phyloP scores from a whole-genome alignment of 208 protist species.

The Leishmania guyanensis region DNA sequence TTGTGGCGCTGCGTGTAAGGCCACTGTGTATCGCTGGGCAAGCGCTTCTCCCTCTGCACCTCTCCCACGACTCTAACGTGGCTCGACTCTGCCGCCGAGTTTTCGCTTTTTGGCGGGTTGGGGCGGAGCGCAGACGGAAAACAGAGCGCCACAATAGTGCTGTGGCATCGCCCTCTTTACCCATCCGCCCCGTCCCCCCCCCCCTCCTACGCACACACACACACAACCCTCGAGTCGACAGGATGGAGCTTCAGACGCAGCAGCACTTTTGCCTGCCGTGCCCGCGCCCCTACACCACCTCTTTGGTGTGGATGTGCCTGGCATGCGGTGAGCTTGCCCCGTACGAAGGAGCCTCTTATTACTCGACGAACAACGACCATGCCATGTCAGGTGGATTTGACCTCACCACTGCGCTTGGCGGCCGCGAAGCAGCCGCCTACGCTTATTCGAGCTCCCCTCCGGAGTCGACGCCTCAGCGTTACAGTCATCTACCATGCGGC shows the following conservation, averaged over 20 bases:
- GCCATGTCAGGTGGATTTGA: background rate
- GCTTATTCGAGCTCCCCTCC: background rate
- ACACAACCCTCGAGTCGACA: background rate
- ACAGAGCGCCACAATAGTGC: no score
- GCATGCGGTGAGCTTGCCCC: conserved; percentile 30
- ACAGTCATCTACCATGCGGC: background rate
- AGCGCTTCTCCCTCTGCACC: background rate
- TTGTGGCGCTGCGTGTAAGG: background rate
- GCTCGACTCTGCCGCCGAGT: background rate
- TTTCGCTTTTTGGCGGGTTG: no score
- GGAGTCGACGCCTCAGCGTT: background rate
- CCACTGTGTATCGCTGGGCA: background rate
- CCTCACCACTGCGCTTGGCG: background rate
- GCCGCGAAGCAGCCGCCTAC: background rate
- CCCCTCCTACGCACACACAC: background rate
- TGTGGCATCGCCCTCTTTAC: background rate
- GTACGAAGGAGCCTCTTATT: conserved; percentile 8
- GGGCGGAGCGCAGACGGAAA: no score
- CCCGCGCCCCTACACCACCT: background rate
- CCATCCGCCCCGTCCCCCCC: background rate
- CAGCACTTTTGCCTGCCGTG: background rate
- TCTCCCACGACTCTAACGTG: background rate
- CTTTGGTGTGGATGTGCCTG: conserved; percentile 39
- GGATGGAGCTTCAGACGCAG: conserved; percentile 2
- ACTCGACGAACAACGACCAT: conserved; percentile 2